Conservation (phyloP, 257 asterid genomes). For the Coffea canephora region DNA sequence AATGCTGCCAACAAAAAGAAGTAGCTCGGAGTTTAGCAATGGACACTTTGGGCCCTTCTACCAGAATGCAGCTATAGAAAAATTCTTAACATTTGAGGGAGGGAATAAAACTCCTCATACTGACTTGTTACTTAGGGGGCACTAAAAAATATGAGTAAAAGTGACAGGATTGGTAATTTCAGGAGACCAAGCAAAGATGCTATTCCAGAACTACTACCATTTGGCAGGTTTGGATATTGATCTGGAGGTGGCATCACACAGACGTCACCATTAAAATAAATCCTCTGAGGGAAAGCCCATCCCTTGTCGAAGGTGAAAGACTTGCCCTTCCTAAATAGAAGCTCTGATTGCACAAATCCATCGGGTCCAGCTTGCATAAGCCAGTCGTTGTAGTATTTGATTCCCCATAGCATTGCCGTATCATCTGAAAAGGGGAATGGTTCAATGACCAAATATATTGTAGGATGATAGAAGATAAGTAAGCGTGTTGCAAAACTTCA, state of each 20-base stretch:
- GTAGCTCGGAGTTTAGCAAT: no score
- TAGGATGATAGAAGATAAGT: constrained; percentile 25
- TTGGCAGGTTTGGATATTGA: constrained; percentile 72
- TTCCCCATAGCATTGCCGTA: constrained; percentile 82
- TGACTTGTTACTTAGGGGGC: background rate
- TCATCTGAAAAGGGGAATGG: constrained; percentile 48
- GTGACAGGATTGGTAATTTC: background rate
- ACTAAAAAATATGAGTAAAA: background rate
- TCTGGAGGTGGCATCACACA: constrained; percentile 94
- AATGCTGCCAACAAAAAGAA: no score
- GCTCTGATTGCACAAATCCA: constrained; percentile 86
- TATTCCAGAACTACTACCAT: constrained; percentile 28
- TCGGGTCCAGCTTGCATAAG: constrained; percentile 69
- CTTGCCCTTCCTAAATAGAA: constrained; percentile 66
- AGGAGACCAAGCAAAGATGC: constrained; percentile 4
- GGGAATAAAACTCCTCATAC: no score
- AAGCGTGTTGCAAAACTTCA: no score
- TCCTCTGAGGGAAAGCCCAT: constrained; percentile 83
- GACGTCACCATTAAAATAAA: constrained; percentile 83
- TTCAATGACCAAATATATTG: constrained; percentile 23
- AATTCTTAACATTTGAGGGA: no score
- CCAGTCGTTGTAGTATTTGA: constrained; percentile 72
- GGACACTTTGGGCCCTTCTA: no score
- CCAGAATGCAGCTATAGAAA: no score
- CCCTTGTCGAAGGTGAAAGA: constrained; percentile 75